Base-by-base conservation (phyloP, 768 basidiomycete genomes). In the Tricholoma hemisulphureum region DNA sequence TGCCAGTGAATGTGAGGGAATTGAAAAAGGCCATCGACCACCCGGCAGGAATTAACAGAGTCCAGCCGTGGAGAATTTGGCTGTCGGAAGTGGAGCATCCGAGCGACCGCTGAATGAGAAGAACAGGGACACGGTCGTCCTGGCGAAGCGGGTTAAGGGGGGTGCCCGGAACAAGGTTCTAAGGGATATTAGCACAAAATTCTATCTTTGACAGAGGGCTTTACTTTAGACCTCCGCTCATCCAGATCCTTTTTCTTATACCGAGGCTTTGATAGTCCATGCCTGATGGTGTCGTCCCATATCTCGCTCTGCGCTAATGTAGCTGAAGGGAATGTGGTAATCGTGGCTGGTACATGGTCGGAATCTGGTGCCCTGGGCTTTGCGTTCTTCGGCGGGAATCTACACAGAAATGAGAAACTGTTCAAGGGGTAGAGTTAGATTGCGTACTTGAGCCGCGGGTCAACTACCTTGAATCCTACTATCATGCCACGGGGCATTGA, bases 1-100 rank as follows among this genome's bases (percentile, higher is more conserved):
- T 91, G 20, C 90, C 89, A 0, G 95, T 94, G 69, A 85, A 86
- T 3, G 81, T 80, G 51, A 99, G 81, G 2, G 95, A 95, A 37
- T 80, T 80, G 60, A 91, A 85, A 73, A 98, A 93, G 1, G 95
- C 80, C 88, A 94, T 96, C 0, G 83, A 82, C 94, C 95, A 98
- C 11, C 93, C 94, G 1, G 84, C 77, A 3, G 96, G 96, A 29
- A 96, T 69, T 46, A 97, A 77, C 8, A 99, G 74, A 7, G 87
- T 93, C 89, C 92, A 97, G 35, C 95, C 95, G 64, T 94, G 86
- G 28, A 93, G 74, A 1, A 80, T 75, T 61, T 77, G 75, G 9
- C 65, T 69, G 41, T 72, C 69, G 14, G 70, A 64, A 34, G 58
- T 59, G 7, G 67, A 63, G 14, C 64, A 58, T 59, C 85, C 84